Conservation (phyloP, 257 asterid genomes). For the Petrea volubilis region DNA sequence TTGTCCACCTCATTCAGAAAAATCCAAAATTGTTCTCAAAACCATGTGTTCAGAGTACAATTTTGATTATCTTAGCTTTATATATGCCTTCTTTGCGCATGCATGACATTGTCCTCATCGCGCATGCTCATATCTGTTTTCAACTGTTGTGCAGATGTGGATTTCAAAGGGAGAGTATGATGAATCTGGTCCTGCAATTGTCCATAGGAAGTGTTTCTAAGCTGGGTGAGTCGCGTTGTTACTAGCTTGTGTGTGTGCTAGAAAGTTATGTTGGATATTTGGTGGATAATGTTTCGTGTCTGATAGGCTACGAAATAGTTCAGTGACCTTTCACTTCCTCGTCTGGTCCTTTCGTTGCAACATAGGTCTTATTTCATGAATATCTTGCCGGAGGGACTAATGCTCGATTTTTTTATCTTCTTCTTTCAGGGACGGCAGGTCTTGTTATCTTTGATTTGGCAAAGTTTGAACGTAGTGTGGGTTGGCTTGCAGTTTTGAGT, state of each 20-base stretch:
- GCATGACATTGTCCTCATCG: background rate
- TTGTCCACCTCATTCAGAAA: background rate
- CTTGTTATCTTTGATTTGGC: background rate
- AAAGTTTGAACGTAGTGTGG: slow-evolving; percentile 20
- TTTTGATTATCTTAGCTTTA: background rate
- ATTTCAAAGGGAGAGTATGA: slow-evolving; percentile 58
- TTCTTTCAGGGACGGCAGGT: background rate
- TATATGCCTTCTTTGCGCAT: background rate
- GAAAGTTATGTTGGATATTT: background rate
- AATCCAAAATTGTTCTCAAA: background rate
- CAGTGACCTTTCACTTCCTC: background rate
- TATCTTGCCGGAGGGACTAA: background rate
- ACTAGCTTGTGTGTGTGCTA: background rate
- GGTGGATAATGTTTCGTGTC: background rate
- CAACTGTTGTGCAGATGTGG: slow-evolving; percentile 54
- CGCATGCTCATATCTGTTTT: background rate
- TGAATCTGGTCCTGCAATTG: slow-evolving; percentile 65
- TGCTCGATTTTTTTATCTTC: background rate
- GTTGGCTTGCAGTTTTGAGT: slow-evolving; percentile 27
- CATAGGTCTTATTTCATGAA: background rate
- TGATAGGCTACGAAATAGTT: background rate
- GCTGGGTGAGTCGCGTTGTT: slow-evolving; percentile 18
- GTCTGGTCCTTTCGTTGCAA: background rate
- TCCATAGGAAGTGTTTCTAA: slow-evolving; percentile 67
- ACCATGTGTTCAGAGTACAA: background rate